Base-by-base conservation (phyloP, 352 stramenopile genomes). In the Phytophthora pinifolia region DNA sequence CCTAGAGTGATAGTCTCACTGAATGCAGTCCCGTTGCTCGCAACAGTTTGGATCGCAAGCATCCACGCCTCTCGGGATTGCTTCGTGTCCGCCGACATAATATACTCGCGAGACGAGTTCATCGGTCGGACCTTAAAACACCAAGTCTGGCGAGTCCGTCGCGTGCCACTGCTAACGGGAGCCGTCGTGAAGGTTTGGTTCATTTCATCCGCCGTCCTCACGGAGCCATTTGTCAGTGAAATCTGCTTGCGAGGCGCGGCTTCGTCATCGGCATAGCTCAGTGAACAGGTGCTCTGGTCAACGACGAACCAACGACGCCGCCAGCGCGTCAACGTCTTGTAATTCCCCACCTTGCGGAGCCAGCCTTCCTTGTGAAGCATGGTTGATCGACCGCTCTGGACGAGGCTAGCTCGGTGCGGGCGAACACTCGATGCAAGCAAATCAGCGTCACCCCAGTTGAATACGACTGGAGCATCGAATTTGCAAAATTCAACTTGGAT, bases 141-240 rank as follows among this genome's bases (percentile, higher is more conserved):
- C 68, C 72, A 95, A 15, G 83, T 95, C 44, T 93, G 81, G 13
- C 79, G 73, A 37, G 90, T 66, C 47, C 86, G 88, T 31, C 81
- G 73, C 6, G 85, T 95, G 12, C 83, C 83, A 42, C 84, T 95
- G 65, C 91, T 95, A 25, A 93, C 85, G n/a, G 84, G 80, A 5
- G 76, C 79, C 1, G 83, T 92, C 38, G 79, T 95, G 64, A 89
- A 93, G 49, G 83, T 88, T 32, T 92, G 79, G 49, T 93, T 95
- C 76, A 91, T 86, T 30, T 89, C 76, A 46, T 93, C 73, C 0
- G 83, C 83, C 7, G 79, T 72, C 34, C 70, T 72, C 6, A 93
- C 65, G 0, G 71, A 82, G 37, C 80, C 89, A 37, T 76, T 76
- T 46, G 63, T 73, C 27, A 93, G 60, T 9, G 80, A 73, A 17